Conservation (phyloP, 345 rosid species). For the Kandelia obovata region DNA sequence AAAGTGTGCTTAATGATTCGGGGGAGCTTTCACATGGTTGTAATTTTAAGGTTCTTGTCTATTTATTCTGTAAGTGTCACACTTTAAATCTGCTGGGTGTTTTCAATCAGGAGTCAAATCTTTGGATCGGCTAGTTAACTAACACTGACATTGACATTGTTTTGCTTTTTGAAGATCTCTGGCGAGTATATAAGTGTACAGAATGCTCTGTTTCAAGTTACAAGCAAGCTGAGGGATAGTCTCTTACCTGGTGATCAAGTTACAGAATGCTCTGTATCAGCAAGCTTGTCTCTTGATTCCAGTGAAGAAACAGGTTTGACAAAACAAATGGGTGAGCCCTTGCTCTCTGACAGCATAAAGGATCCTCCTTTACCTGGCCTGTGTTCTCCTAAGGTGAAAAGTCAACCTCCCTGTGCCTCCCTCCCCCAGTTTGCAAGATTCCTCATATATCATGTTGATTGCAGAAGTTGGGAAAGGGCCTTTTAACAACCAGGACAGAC, state of each 20-base stretch:
- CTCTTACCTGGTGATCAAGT: slow-evolving; percentile 34
- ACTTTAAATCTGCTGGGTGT: too few species aligned
- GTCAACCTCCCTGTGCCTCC: background rate
- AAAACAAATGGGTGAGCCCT: slow-evolving; percentile 29
- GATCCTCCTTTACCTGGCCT: slow-evolving; percentile 16
- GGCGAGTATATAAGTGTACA: slow-evolving; percentile 41
- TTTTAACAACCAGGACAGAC: slow-evolving; percentile 10
- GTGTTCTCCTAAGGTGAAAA: slow-evolving; percentile 35
- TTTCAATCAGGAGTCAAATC: too few species aligned
- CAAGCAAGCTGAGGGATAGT: slow-evolving; percentile 34
- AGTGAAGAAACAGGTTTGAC: slow-evolving; percentile 21
- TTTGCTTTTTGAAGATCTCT: slow-evolving; percentile 35
- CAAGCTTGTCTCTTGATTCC: slow-evolving; percentile 15
- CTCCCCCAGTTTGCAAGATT: background rate
- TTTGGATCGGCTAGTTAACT: too few species aligned
- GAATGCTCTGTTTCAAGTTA: slow-evolving; percentile 39
- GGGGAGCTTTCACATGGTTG: too few species aligned
- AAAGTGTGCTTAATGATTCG: too few species aligned
- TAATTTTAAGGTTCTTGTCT: too few species aligned
- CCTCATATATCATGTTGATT: slow-evolving; percentile 5
- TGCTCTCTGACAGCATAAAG: slow-evolving; percentile 23
- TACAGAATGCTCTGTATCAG: too few species aligned
- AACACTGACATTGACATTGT: too few species aligned
- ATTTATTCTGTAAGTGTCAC: too few species aligned
- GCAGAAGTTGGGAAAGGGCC: slow-evolving; percentile 31